phyloP scores from a whole-genome alignment of 2,329 filamentous ascomycete genomes.

The Diplocarpon mali region DNA sequence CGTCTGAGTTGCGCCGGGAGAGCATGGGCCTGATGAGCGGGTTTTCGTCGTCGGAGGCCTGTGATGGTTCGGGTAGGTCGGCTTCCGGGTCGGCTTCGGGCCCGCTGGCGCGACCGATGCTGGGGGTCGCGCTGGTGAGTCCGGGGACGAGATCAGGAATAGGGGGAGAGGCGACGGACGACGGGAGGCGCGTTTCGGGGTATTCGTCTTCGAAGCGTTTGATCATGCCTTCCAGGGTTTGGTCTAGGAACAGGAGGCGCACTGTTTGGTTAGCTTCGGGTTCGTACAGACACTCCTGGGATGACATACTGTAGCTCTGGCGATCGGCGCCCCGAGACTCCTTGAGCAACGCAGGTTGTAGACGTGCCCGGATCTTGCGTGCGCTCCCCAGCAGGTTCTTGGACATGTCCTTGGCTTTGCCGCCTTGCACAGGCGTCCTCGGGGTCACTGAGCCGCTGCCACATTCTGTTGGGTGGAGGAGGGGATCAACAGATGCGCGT shows the following conservation, averaged over 20 bases:
- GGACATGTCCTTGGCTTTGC: conserved; percentile 83
- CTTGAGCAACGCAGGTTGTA: conserved; percentile 74
- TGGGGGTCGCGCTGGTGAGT: conserved; percentile 28
- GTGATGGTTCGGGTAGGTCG: conserved; percentile 17
- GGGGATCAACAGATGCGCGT: conserved; percentile 24
- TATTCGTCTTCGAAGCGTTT: conserved; percentile 94
- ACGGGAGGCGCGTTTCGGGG: conserved; percentile 60
- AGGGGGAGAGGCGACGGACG: conserved; percentile 13
- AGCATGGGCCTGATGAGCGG: conserved; percentile 30
- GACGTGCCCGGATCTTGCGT: conserved; percentile 71
- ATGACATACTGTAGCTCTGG: conserved; percentile 58
- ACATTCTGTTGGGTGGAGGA: conserved; percentile 15
- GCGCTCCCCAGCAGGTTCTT: conserved; percentile 81
- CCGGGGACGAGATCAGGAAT: conserved; percentile 7
- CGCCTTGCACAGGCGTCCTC: conserved; percentile 32
- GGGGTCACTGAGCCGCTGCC: conserved; percentile 37
- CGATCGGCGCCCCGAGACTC: conserved; percentile 63
- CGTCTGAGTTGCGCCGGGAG: conserved; percentile 52
- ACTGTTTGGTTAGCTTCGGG: conserved; percentile 33
- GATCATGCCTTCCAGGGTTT: conserved; percentile 83
- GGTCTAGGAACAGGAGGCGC: conserved; percentile 74
- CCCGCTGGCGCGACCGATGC: conserved; percentile 9
- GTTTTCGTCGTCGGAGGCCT: conserved; percentile 32
- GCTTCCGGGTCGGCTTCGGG: conserved; percentile 5
- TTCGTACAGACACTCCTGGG: neutral